Conservation (phyloP, 108 stramenopile genomes). For the Skeletonema menzelii region DNA sequence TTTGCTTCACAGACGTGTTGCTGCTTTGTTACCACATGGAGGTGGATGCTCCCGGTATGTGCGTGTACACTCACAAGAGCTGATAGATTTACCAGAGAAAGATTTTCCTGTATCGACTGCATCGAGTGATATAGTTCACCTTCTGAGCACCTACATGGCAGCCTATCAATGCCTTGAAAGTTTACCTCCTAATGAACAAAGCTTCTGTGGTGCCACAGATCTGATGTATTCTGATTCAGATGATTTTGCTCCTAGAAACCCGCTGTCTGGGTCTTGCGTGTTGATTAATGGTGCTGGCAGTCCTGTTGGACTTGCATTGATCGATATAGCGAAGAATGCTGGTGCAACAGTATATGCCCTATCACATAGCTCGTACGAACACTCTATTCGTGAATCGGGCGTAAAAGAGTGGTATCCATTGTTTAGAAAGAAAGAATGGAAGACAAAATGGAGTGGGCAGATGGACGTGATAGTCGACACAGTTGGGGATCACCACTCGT, state of each 20-base stretch:
- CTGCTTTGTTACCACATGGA: constrained; percentile 62
- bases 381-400: not conserved
- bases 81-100: constrained; percentile 59
- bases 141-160: constrained; percentile 69
- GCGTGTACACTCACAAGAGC: constrained; percentile 32
- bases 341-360: constrained; percentile 56
- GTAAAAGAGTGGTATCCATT: not conserved
- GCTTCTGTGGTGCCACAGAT: not conserved
- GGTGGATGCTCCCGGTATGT: constrained; percentile 66
- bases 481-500: not conserved
- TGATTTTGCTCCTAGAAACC: not conserved
- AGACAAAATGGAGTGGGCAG: not conserved
- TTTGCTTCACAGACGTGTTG: constrained; percentile 40
- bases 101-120: constrained; percentile 26
- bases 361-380: not conserved
- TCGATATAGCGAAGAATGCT: constrained; percentile 57
- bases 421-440: not conserved
- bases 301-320: constrained; percentile 54
- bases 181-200: not conserved
- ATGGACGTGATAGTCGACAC: not conserved
- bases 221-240: not conserved
- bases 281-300: constrained; percentile 65
- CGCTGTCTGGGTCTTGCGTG: constrained; percentile 56
- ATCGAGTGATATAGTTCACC: constrained; percentile 47
- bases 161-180: constrained; percentile 60